Evolutionary conservation across 768 basidiomycete genomes (phyloP), one percentile per base, ranked within the genome.

Genomic region (Trametes coccinea): DNA sequence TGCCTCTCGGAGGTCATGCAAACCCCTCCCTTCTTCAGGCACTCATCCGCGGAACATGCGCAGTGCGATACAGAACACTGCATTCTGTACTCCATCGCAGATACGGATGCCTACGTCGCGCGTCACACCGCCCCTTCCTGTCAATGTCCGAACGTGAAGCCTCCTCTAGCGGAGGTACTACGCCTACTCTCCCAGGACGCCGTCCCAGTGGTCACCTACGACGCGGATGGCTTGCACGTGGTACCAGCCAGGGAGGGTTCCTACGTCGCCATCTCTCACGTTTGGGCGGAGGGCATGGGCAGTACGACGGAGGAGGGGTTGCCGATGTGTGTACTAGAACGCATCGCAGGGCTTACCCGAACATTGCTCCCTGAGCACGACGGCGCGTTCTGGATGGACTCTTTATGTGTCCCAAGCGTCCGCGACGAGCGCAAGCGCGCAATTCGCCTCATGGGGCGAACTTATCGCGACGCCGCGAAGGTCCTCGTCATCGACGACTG

Each of bases 331-430:
- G 14, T 41, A 1, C 13, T 53, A 2, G 10, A 43, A n/a, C 37
- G 29, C 29, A 30, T 53, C 39, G 14, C 53, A 6, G 17, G 2
- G 6, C 33, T 53, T 5, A 22, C 40, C 5, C 4, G 14, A 9
- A 4, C 10, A 4, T n/a, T 53, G 5, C 37, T 41, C 4, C 53
- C 40, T 13, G 39, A 53, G 37, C 16, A 40, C 6, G 2, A 11
- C 39, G 53, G 53, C 47, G 56, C 60, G 13, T 58, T 65, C 27
- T 65, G 64, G 64, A 41, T 61, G 41, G 64, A 65, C 30, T 52
- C 55, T 5, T 53, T 65, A n/a, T 65, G 64, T 39, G 46, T 65
- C 9, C 64, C 64, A 1, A 40, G 33, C 2, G 33, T 8, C 8
- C 43, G 40, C 17, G 22, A n/a, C 22, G 46, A n/a, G 2, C 56